phyloP scores from a whole-genome alignment of 148 eudicot species.

The Vaccinium darrowii region DNA sequence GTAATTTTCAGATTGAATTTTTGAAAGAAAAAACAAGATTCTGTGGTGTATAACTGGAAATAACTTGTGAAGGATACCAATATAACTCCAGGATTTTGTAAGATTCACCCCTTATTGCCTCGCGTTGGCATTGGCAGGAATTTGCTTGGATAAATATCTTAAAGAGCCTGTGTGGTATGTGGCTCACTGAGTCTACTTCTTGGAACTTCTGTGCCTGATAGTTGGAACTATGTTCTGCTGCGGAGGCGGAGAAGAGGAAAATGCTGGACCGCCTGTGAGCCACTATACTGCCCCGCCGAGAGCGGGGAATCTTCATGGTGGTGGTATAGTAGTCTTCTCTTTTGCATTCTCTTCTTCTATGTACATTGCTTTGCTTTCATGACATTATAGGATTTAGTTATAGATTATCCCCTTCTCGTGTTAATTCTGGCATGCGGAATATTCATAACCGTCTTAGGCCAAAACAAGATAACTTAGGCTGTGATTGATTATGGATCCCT shows the following conservation, averaged over 20 bases:
- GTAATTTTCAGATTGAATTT: too few relatives aligned
- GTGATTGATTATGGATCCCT: neutral
- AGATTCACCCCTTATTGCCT: neutral
- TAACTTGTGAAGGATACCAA: too few relatives aligned
- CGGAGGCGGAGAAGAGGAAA: slow-evolving; percentile 67
- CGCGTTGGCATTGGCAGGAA: slow-evolving; percentile 9
- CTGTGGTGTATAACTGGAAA: neutral
- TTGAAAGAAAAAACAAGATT: neutral
- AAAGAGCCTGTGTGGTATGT: neutral
- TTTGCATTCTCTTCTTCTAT: neutral
- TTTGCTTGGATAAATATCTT: slow-evolving; percentile 12
- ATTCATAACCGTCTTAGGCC: neutral
- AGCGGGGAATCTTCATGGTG: slow-evolving; percentile 45
- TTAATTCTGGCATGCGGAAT: neutral
- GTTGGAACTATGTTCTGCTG: slow-evolving; percentile 65
- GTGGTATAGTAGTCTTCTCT: slow-evolving; percentile 29
- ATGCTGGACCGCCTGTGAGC: slow-evolving; percentile 45
- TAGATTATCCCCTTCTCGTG: neutral
- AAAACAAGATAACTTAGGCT: neutral
- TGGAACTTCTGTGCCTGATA: slow-evolving; percentile 27
- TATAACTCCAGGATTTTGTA: neutral
- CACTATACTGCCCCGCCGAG: slow-evolving; percentile 54
- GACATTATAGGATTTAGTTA: neutral
- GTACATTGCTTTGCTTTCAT: neutral
- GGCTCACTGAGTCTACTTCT: slow-evolving; percentile 3